Base-by-base conservation (phyloP, 495 filamentous ascomycete genomes). In the Penicillium dipodomyicola region DNA sequence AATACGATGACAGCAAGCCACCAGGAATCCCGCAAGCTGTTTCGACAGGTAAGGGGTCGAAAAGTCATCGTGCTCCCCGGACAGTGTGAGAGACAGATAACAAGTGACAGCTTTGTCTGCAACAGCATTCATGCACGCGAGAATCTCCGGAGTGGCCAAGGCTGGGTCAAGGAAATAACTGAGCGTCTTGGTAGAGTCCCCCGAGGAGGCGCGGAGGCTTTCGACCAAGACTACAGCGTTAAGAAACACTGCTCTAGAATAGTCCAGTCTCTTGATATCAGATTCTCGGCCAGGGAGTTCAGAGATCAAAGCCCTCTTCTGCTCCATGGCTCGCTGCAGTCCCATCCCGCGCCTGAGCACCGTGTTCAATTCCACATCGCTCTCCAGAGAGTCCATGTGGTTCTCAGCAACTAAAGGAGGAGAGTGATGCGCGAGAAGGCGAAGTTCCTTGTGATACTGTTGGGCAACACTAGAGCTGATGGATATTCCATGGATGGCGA, bases 301-400 rank as follows among this genome's bases (percentile, higher is more conserved):
- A 25, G 78, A 74, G 15, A 82, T 80, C 46, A 98, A 80, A 11
- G 81, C 73, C 62, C 82, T 85, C 72, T 96, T 97, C 64, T 96
- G 91, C 58, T 90, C 85, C 14, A 83, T 72, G 35, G 87, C 83
- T 56, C 88, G 86, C 22, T 94, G 90, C 8, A 85, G 81, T 43
- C 82, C 87, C 72, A 88, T 87, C 11, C 90, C 91, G 50, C 94
- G 80, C 52, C 92, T 84, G 20, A 98, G 80, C 12, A 97, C 87
- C 9, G 89, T 92, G 63, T 97, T 96, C 12, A 97, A 82, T 67
- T 97, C 94, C 54, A 98, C 89, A 62, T 96, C 94, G 65, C 90
- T 96, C 73, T 98, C 94, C 7, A 92, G 74, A 57, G 90, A 89
- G 63, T 96, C 90, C 52, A 90, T 87, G 56, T 89, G 84, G 59